Percentiles rank a stretch among this genome's conserved stretches.
Evolutionary conservation across 2,329 filamentous ascomycete species (phyloP).

Genomic region (Fusarium sp.): DNA sequence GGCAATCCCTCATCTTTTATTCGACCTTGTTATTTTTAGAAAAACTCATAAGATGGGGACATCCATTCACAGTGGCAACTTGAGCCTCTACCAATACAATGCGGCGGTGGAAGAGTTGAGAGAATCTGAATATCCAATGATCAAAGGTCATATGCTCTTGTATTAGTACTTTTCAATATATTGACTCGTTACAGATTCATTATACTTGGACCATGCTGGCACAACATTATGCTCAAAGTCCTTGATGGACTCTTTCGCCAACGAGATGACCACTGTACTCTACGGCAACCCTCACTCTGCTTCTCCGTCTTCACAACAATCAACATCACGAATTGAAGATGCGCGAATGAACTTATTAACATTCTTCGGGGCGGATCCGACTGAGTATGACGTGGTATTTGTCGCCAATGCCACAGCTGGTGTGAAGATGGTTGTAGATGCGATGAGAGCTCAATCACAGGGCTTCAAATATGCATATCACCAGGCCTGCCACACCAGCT

Average conservation of each 20-base stretch:
- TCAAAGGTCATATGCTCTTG: slow-evolving; percentile 63
- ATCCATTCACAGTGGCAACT: slow-evolving; percentile 1
- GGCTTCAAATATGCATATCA: slow-evolving; percentile 90
- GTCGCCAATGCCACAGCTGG: slow-evolving; percentile 92
- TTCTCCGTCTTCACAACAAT: slow-evolving; percentile 81
- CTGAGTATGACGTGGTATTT: slow-evolving; percentile 88
- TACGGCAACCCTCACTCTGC: slow-evolving; percentile 94
- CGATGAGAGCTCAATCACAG: slow-evolving; percentile 72
- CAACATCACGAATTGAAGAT: slow-evolving; percentile 80
- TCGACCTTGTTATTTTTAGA: not conserved
- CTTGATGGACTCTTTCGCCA: slow-evolving; percentile 80
- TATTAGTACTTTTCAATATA: not conserved
- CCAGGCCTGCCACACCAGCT: slow-evolving; percentile 83
- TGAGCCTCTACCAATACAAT: slow-evolving; percentile 63
- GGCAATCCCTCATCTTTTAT: not conserved
- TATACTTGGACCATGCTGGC: slow-evolving; percentile 96
- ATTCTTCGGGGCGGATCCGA: slow-evolving; percentile 85
- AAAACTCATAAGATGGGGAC: slow-evolving; percentile 6
- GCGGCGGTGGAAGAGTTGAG: slow-evolving; percentile 68
- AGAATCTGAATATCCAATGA: slow-evolving; percentile 74
- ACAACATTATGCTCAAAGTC: slow-evolving; percentile 86
- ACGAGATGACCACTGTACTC: slow-evolving; percentile 80
- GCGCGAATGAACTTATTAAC: slow-evolving; percentile 75
- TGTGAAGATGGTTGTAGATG: slow-evolving; percentile 86
- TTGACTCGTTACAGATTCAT: slow-evolving; percentile 63